Conservation (phyloP, 163 green algal genomes). For the Chlamydomonas reinhardtii region DNA sequence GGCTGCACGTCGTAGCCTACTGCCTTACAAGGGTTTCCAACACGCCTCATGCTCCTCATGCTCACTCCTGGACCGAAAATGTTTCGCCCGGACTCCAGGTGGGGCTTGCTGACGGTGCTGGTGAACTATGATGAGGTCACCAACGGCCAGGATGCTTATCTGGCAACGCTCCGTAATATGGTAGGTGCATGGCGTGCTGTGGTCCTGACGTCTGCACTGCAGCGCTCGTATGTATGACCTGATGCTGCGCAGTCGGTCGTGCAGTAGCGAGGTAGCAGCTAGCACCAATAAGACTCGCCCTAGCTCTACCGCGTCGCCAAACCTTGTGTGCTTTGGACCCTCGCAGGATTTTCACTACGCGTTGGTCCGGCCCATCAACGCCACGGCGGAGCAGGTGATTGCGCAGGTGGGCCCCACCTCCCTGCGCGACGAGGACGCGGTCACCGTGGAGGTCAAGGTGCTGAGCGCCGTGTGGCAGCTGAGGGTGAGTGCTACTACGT, state of each 20-base stretch:
- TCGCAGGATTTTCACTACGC: slow-evolving; percentile 29
- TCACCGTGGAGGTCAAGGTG: slow-evolving; percentile 30
- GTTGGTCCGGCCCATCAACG: slow-evolving; percentile 36
- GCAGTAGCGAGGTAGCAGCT: too few species aligned
- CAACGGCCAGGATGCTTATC: slow-evolving; percentile 12
- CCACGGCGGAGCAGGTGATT: slow-evolving; percentile 21
- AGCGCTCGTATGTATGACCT: too few species aligned
- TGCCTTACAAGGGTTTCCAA: too few species aligned
- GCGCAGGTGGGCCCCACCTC: not conserved
- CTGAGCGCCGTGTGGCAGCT: slow-evolving; percentile 17
- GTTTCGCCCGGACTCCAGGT: too few species aligned
- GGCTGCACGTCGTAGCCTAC: too few species aligned
- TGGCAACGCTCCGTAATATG: not conserved
- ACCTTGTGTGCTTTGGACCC: too few species aligned
- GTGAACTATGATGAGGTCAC: slow-evolving; percentile 39
- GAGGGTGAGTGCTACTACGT: slow-evolving; percentile 37
- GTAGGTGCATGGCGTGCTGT: not conserved
- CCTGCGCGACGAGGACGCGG: not conserved
- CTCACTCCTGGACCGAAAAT: too few species aligned
- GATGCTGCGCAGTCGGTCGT: too few species aligned
- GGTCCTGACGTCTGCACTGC: too few species aligned
- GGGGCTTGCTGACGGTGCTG: slow-evolving; percentile 18
- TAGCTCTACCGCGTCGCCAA: too few species aligned
- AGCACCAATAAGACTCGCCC: too few species aligned
- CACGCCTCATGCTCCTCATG: too few species aligned